Evolutionary conservation across 768 basidiomycete species (phyloP).

Genomic region (Clavaria fumosa): DNA sequence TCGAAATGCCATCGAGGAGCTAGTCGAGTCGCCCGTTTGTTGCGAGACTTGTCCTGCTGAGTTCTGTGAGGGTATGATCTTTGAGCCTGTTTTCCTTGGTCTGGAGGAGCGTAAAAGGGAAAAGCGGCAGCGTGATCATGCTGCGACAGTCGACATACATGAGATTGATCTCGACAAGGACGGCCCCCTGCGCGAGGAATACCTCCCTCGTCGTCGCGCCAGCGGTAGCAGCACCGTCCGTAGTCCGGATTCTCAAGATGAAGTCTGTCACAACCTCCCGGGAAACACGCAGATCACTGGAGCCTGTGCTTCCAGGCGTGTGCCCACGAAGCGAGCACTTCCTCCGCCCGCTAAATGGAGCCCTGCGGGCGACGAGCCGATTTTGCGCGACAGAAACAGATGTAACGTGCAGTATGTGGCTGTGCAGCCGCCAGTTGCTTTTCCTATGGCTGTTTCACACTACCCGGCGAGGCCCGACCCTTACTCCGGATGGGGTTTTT

Average conservation of each 20-base stretch:
- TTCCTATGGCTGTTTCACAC: too few species aligned
- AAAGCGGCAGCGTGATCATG: conserved; percentile 29
- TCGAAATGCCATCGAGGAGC: conserved; percentile 53
- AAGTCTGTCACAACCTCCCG: too few species aligned
- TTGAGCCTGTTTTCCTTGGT: conserved; percentile 59
- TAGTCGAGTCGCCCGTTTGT: conserved; percentile 35
- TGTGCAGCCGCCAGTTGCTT: conserved; percentile 35
- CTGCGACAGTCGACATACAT: conserved; percentile 30
- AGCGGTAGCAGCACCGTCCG: conserved; percentile 21
- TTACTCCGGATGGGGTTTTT: too few species aligned
- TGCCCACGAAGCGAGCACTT: conserved; percentile 20
- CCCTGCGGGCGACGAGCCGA: conserved; percentile 64
- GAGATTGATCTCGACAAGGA: conserved; percentile 77
- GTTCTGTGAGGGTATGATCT: conserved; percentile 20
- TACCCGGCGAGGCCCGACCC: too few species aligned
- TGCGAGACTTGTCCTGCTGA: conserved; percentile 11
- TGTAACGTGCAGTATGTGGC: conserved; percentile 47
- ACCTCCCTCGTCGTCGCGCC: conserved; percentile 54
- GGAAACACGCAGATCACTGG: conserved; percentile 4
- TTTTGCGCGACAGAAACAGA: conserved; percentile 38
- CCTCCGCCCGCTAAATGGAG: conserved; percentile 76
- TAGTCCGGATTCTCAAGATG: conserved; percentile 10
- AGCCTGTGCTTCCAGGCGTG: conserved; percentile 9
- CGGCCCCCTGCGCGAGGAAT: conserved; percentile 69
- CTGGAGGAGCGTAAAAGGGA: conserved; percentile 49